These are phyloP conservation scores for Ophiostoma himal-ulmi DNA, from an alignment of 2,329 filamentous ascomycete genomes.

Conservation along the genomic window DNA sequence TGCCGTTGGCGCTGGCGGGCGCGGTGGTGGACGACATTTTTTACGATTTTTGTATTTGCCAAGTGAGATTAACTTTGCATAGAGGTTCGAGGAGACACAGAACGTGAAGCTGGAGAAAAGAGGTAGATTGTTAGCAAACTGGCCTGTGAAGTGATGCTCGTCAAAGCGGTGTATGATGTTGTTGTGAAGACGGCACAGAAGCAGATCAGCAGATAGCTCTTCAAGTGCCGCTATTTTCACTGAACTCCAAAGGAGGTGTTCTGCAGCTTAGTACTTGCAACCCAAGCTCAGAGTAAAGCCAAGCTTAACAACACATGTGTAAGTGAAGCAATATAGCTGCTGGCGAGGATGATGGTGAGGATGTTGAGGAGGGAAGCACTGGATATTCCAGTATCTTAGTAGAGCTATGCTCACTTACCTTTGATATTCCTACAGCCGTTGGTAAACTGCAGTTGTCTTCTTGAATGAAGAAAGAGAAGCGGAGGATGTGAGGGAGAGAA, in stretches of 20 bases:
- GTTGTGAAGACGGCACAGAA: neutral
- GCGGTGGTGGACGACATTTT: constrained; percentile 52
- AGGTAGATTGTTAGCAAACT: neutral
- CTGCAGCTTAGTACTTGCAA: neutral
- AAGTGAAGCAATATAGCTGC: neutral
- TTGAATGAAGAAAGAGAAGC: constrained; percentile 4
- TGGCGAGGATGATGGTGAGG: neutral
- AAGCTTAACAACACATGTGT: neutral
- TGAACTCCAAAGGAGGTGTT: neutral
- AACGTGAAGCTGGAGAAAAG: neutral
- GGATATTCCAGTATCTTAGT: neutral
- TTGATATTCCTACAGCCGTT: constrained; percentile 6
- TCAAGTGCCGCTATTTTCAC: neutral
- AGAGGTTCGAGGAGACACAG: neutral
- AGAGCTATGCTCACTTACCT: constrained; percentile 1
- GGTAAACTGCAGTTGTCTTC: constrained; percentile 6
- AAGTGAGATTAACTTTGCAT: constrained; percentile 12
- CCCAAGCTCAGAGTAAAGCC: neutral
- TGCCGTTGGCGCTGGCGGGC: constrained; percentile 47
- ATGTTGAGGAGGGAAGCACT: neutral
- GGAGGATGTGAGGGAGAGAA: constrained; percentile 7
- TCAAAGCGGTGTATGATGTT: neutral
- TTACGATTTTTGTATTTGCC: constrained; percentile 19
- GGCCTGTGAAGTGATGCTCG: neutral
- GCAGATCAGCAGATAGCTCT: too few species aligned